Percentiles rank a stretch among this genome's conserved stretches.
phyloP scores from a whole-genome alignment of 2,329 filamentous ascomycete genomes.

The Aspergillus tanneri region DNA sequence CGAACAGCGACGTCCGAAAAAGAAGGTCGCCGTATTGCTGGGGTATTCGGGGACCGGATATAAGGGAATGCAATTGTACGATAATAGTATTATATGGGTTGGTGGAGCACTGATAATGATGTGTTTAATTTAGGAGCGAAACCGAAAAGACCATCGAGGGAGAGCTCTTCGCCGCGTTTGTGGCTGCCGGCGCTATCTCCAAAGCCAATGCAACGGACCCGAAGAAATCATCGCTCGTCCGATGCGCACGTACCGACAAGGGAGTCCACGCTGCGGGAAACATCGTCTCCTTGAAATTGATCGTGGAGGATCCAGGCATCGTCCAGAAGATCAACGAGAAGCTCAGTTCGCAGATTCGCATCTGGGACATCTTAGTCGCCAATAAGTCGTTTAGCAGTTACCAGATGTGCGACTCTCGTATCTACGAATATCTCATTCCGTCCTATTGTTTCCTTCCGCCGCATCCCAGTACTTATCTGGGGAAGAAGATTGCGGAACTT shows the following conservation, averaged over 20 bases:
- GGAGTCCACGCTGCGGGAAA: constrained; percentile 96
- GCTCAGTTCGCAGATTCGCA: constrained; percentile 81
- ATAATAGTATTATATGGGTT: background rate
- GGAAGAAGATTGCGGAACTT: constrained; percentile 74
- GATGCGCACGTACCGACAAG: constrained; percentile 95
- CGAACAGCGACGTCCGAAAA: constrained; percentile 85
- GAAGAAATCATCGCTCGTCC: constrained; percentile 90
- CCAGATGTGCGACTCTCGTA: constrained; percentile 87
- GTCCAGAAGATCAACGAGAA: constrained; percentile 87
- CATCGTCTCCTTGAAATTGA: constrained; percentile 90
- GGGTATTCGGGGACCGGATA: constrained; percentile 96
- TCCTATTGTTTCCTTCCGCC: constrained; percentile 90
- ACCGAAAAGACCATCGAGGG: constrained; percentile 92
- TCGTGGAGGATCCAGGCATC: constrained; percentile 85
- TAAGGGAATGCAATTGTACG: constrained; percentile 87
- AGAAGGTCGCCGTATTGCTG: constrained; percentile 92
- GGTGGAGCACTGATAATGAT: constrained; percentile 5
- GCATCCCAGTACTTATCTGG: constrained; percentile 82
- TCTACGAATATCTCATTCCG: constrained; percentile 96
- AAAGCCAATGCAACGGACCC: constrained; percentile 97
- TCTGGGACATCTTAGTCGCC: constrained; percentile 91
- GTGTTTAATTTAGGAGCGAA: constrained; percentile 39
- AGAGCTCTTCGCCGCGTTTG: constrained; percentile 88
- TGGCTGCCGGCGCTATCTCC: constrained; percentile 87
- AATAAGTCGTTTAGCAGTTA: constrained; percentile 93